These are phyloP conservation scores for Leonotis leonurus DNA, from an alignment of 257 asterid species.

Conservation along the genomic window DNA sequence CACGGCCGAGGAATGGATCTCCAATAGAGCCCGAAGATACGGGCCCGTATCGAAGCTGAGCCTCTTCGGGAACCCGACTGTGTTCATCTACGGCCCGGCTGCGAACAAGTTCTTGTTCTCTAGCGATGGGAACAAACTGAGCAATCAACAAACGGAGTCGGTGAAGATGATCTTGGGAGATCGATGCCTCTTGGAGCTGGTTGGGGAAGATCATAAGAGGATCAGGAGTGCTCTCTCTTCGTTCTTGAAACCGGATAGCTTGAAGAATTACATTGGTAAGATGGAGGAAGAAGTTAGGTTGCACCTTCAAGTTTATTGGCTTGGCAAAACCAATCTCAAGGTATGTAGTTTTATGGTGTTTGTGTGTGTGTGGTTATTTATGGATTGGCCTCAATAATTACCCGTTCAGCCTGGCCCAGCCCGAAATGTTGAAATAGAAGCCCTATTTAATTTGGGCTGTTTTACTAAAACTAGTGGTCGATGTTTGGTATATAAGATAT, in stretches of 20 bases:
- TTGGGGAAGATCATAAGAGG: conserved; percentile 56
- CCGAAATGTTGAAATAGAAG: no score
- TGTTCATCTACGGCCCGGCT: conserved; percentile 61
- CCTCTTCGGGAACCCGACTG: conserved; percentile 67
- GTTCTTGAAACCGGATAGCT: conserved; percentile 54
- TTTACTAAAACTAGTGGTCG: no score
- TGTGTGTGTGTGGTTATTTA: background rate
- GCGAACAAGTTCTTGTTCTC: conserved; percentile 66
- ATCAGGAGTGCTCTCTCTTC: conserved; percentile 54
- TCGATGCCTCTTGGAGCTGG: conserved; percentile 49
- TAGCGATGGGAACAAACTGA: conserved; percentile 31
- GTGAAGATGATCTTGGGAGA: conserved; percentile 55
- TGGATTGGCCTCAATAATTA: no score
- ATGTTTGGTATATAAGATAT: no score
- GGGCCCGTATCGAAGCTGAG: conserved; percentile 60
- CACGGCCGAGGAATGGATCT: conserved; percentile 58
- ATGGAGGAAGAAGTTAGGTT: conserved; percentile 47
- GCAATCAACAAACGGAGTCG: conserved; percentile 49
- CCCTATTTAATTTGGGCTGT: no score
- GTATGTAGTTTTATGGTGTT: conserved; percentile 13
- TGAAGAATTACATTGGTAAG: conserved; percentile 53
- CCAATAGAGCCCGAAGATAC: conserved; percentile 39
- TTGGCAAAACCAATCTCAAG: conserved; percentile 45
- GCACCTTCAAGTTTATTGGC: conserved; percentile 51
- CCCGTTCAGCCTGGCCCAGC: no score